These are phyloP conservation scores for Fusarium gaditjirri DNA, from an alignment of 2,329 filamentous ascomycete genomes.

Conservation along the genomic window DNA sequence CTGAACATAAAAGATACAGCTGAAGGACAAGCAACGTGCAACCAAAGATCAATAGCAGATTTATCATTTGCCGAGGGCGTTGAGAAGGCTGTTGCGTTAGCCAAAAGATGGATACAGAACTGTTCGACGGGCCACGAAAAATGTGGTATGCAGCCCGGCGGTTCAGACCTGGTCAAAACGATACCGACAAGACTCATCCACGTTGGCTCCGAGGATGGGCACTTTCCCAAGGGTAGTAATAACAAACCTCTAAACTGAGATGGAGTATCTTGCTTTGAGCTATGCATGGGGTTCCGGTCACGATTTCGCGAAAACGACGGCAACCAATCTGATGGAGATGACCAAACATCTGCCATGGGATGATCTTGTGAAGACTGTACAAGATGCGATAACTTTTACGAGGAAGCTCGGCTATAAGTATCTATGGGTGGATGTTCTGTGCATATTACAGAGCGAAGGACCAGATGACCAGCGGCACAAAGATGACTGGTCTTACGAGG, in stretches of 20 bases:
- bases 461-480: not conserved
- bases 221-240: not conserved
- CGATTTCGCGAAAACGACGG: not conserved
- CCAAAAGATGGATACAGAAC: not conserved
- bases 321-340: not conserved
- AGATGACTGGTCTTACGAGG: constrained; percentile 3
- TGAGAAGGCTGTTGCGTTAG: not conserved
- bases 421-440: constrained; percentile 5
- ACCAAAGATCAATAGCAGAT: not conserved
- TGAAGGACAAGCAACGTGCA: too few species aligned
- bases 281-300: constrained; percentile 2
- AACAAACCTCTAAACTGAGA: not conserved
- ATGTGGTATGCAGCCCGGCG: not conserved
- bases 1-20: not conserved
- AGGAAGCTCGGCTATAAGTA: not conserved
- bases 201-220: not conserved
- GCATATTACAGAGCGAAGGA: constrained; percentile 3
- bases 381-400: not conserved
- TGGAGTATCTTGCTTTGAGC: constrained; percentile 2
- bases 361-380: not conserved
- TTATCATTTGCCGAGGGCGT: not conserved
- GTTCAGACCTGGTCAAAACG: not conserved
- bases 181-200: not conserved
- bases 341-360: not conserved
- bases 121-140: not conserved